Conservation (phyloP, 2,329 filamentous ascomycete genomes). For the Pezicula rhizophila region DNA sequence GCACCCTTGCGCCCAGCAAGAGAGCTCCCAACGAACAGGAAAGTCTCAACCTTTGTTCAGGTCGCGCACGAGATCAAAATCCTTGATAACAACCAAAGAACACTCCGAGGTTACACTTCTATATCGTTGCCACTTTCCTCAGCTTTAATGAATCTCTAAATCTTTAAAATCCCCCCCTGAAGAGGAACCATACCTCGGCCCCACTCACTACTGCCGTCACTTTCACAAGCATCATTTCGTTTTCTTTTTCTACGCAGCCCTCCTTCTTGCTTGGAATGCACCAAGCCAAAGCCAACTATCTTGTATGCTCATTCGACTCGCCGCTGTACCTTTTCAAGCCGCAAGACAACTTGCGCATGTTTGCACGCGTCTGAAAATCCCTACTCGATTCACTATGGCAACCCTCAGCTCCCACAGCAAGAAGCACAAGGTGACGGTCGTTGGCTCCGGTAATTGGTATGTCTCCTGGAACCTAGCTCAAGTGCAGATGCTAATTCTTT, state of each 20-base stretch:
- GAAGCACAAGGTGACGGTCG: slow-evolving; percentile 88
- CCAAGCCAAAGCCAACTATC: background rate
- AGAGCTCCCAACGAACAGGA: too few relatives aligned
- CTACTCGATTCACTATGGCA: slow-evolving; percentile 23
- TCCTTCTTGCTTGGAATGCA: background rate
- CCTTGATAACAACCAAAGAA: too few relatives aligned
- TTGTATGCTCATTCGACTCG: slow-evolving; percentile 14
- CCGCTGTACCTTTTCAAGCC: slow-evolving; percentile 13
- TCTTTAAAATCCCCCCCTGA: too few relatives aligned
- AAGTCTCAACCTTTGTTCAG: too few relatives aligned
- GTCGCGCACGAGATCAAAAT: too few relatives aligned
- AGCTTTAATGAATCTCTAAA: too few relatives aligned
- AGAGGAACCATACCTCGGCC: too few relatives aligned
- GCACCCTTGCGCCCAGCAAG: too few relatives aligned
- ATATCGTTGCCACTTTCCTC: too few relatives aligned
- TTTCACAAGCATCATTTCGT: background rate
- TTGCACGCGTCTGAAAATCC: background rate
- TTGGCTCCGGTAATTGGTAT: slow-evolving; percentile 96
- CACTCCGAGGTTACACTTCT: too few relatives aligned
- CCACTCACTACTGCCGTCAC: background rate
- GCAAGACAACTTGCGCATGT: slow-evolving; percentile 12
- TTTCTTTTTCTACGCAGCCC: slow-evolving; percentile 1
- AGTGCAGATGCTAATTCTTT: slow-evolving; percentile 8
- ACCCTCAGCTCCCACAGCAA: slow-evolving; percentile 45
- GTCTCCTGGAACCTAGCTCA: slow-evolving; percentile 14